Percentiles rank a stretch among this genome's conserved stretches.
Conservation (phyloP, 1,284 basidiomycete genomes). For the Ganoderma sinense region DNA sequence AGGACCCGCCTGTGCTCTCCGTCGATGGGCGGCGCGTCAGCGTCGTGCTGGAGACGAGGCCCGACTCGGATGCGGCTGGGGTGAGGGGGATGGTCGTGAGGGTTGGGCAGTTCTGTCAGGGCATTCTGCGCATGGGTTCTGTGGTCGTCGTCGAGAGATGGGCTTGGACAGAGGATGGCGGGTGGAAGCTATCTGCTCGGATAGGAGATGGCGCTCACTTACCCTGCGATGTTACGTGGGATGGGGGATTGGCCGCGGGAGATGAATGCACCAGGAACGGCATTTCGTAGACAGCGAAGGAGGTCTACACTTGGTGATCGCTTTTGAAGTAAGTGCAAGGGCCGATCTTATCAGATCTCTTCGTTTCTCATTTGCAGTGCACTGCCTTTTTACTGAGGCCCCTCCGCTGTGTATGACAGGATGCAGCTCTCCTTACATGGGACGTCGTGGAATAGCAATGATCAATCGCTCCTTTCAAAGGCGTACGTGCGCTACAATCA, state of each 20-base stretch:
- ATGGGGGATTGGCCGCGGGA: background rate
- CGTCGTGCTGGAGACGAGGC: slow-evolving; percentile 18
- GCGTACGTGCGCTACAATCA: too few species aligned
- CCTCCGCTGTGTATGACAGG: too few species aligned
- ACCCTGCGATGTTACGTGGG: slow-evolving; percentile 24
- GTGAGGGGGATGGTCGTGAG: slow-evolving; percentile 15
- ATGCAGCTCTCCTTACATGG: too few species aligned
- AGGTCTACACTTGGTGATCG: slow-evolving; percentile 9
- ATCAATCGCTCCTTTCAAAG: too few species aligned
- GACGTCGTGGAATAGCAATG: too few species aligned
- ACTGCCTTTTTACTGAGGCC: too few species aligned
- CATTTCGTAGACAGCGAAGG: slow-evolving; percentile 13
- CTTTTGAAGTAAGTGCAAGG: background rate
- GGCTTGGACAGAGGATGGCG: slow-evolving; percentile 13
- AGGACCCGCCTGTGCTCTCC: slow-evolving; percentile 10
- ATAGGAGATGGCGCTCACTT: slow-evolving; percentile 12
- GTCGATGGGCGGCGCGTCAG: slow-evolving; percentile 7
- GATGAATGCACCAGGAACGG: slow-evolving; percentile 1
- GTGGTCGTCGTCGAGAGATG: slow-evolving; percentile 22
- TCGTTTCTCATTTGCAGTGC: background rate
- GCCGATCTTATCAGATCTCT: too few species aligned
- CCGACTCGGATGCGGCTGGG: background rate
- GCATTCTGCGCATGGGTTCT: slow-evolving; percentile 21
- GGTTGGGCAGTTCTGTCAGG: slow-evolving; percentile 27
- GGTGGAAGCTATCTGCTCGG: slow-evolving; percentile 18